Evolutionary conservation across 139 green algal species (phyloP).

Genomic region (Chlorella sp.): DNA sequence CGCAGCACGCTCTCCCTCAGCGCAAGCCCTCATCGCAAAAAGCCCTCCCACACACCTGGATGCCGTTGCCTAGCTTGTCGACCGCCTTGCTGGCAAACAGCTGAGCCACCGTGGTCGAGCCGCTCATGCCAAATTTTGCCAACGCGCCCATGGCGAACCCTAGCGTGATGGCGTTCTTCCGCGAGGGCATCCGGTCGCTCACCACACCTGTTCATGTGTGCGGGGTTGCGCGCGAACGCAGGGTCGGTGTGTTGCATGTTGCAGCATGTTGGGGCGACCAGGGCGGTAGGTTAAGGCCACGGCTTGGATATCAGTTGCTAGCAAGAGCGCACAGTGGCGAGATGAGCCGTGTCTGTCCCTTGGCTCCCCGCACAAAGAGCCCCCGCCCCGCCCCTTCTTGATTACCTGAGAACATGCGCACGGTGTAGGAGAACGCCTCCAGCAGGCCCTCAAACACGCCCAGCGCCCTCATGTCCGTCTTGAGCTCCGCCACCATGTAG

Average conservation of each 20-base stretch:
- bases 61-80: constrained; percentile 50
- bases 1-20: background rate
- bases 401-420: constrained; percentile 51
- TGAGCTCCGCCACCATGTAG: constrained; percentile 53
- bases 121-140: constrained; percentile 52
- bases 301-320: no score
- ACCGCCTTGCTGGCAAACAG: constrained; percentile 50
- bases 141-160: constrained; percentile 47
- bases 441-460: constrained; percentile 58
- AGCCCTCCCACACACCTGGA: constrained; percentile 46
- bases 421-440: constrained; percentile 55
- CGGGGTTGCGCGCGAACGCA: no score
- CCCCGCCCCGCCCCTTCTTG: background rate
- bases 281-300: no score
- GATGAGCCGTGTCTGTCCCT: no score
- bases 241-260: no score
- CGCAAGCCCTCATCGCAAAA: background rate
- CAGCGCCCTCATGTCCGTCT: constrained; percentile 49
- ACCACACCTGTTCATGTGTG: constrained; percentile 21
- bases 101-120: constrained; percentile 19
- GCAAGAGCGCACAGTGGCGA: no score
- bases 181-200: constrained; percentile 40
- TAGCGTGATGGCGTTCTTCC: constrained; percentile 51
- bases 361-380: no score
- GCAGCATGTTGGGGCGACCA: no score